phyloP scores from a whole-genome alignment of 257 asterid species.

The Mitragyna speciosa region DNA sequence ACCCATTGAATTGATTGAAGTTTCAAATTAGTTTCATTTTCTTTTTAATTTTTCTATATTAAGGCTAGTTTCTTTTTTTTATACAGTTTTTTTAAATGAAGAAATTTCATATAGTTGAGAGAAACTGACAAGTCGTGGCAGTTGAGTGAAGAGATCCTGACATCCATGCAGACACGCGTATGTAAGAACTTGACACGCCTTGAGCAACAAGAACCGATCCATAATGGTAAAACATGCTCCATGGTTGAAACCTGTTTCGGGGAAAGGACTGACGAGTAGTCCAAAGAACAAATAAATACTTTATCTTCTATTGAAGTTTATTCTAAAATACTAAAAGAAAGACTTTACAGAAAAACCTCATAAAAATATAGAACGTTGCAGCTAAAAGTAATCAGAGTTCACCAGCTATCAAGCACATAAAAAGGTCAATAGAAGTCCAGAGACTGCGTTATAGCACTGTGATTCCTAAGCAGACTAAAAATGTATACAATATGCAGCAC shows the following conservation, averaged over 20 bases:
- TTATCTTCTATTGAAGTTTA: background rate
- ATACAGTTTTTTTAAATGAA: background rate
- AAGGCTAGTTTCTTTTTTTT: background rate
- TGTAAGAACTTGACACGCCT: conserved; percentile 41
- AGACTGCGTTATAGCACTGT: background rate
- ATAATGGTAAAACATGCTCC: conserved; percentile 84
- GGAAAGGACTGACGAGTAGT: conserved; percentile 58
- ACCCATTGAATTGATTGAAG: background rate
- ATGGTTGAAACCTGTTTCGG: conserved; percentile 71
- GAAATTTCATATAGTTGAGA: background rate
- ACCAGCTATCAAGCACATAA: background rate
- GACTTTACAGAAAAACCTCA: background rate
- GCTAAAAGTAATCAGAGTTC: background rate
- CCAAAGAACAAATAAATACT: conserved; percentile 4
- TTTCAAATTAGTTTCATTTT: background rate
- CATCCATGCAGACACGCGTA: conserved; percentile 58
- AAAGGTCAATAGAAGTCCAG: background rate
- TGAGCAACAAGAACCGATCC: conserved; percentile 63
- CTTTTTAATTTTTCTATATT: background rate
- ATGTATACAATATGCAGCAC: background rate
- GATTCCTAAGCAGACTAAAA: background rate
- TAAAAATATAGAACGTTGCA: background rate
- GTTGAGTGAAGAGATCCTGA: conserved; percentile 64
- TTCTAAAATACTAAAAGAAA: no score
- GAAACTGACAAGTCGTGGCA: conserved; percentile 39